Evolutionary conservation across 306 rosid genomes (phyloP), one percentile per base, ranked within the genome.

Genomic region (Lupinus albus): DNA sequence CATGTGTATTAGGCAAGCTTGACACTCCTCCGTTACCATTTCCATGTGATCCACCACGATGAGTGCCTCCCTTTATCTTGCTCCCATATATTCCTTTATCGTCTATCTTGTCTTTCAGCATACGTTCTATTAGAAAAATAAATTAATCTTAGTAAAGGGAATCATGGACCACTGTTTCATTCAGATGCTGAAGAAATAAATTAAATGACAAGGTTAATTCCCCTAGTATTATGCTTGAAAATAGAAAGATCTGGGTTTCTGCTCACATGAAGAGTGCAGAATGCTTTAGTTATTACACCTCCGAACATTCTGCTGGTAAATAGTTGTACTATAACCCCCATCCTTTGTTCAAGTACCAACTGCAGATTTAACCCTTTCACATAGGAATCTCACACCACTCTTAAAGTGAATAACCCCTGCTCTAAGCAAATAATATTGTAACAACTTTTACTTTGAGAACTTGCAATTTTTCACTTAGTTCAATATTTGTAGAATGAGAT

Each of bases 31-130:
- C 30, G 3, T 25, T 25, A 25, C 30, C 38, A 21, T 57, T 50
- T 54, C 73, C 86, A 30, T 74, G 77, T 25, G 79, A 41, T 69
- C 30, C 16, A 73, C 81, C 79, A 14, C 81, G 76, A 8, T 53
- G 55, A 6, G 28, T 5, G n/a, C 36, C 57, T 61, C 79, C 79
- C 67, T 25, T 79, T 63, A 70, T 33, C 82, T 81, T 82, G 10
- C 67, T 80, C 74, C 65, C 77, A 60, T 70, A 12, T 55, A 47
- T 62, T 58, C 20, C 58, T 61, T 63, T 70, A 15, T 66, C 71
- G 76, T 66, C 73, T 8, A 41, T 36, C 73, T 49, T 64, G 68
- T 42, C 64, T 54, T 58, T 72, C 76, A 71, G 86, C 84, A 67
- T 30, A 65, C 75, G 16, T 50, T 68, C 89, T 87, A 41, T 44